Evolutionary conservation across 768 basidiomycete genomes (phyloP), one percentile per base, ranked within the genome.

Genomic region (Macrolepiota dolichaula): DNA sequence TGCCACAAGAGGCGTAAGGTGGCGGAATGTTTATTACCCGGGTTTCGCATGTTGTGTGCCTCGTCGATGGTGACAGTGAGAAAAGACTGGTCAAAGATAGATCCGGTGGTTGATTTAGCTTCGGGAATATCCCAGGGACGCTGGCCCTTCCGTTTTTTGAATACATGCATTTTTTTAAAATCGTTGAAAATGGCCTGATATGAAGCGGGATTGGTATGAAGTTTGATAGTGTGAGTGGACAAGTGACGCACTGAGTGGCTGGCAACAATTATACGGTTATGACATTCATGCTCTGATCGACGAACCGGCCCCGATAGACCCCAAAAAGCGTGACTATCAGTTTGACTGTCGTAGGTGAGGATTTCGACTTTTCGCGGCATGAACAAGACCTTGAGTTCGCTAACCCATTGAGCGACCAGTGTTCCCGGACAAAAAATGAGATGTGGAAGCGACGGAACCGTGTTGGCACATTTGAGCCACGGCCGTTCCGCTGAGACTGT

Each of bases 21-120:
- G 2, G 17, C 38, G 38, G 17, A 6, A 10, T 40, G 38, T 10
- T 40, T 40, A 12, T 22, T 25, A 0, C 67, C 68, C 0, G 54
- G 3, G 42, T 72, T 73, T 1, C 66, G 57, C 27, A 70, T 53
- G 3, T 67, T 40, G 11, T 73, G 71, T 1, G 63, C 65, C 38
- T 73, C 71, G 35, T 73, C 69, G 2, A 70, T 3, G 17, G 52
- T 60, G 19, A 60, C 49, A 0, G 64, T 57, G 11, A 70, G 64
- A 44, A 58, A 73, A 0, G 57, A 12, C 10, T 62, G 66, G 1
- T 59, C 55, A 12, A 64, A 70, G 3, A 72, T 27, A 0, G 67
- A 36, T 62, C 19, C 19, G 7, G n/a, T 22, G 4, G 19, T 15
- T 19, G 47, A 49, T 19, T 49, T 49, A 11, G n/a, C 25, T 12